These are phyloP conservation scores for Malania oleifera DNA, from an alignment of 164 flowering plant genomes.

Conservation along the genomic window DNA sequence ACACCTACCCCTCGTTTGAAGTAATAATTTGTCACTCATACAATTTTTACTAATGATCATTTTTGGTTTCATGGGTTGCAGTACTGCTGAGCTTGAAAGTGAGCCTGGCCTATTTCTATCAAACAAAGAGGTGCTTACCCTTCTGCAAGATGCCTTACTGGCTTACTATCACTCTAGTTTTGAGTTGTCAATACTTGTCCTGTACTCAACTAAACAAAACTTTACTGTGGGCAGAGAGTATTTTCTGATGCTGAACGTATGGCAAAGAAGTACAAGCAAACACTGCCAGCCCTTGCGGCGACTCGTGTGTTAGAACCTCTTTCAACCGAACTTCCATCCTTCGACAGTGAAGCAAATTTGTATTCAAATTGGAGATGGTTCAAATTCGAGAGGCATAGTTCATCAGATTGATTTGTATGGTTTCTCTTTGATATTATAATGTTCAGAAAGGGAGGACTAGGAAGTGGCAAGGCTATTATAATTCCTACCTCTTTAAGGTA, in stretches of 20 bases:
- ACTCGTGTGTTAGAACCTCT: constrained; percentile 32
- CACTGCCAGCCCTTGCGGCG: constrained; percentile 32
- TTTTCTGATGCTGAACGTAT: constrained; percentile 79
- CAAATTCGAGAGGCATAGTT: constrained; percentile 45
- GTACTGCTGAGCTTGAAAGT: constrained; percentile 84
- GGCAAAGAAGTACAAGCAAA: constrained; percentile 77
- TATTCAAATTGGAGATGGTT: constrained; percentile 93
- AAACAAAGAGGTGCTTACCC: constrained; percentile 61
- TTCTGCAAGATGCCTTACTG: too few relatives aligned
- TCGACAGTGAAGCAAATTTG: constrained; percentile 50
- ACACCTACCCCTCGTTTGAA: too few relatives aligned
- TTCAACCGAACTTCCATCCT: constrained; percentile 36
- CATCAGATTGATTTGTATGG: constrained; percentile 10
- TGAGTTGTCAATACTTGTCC: neutral
- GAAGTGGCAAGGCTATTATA: too few relatives aligned
- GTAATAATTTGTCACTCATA: too few relatives aligned
- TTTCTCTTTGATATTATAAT: neutral
- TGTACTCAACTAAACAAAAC: neutral
- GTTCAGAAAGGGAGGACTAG: too few relatives aligned
- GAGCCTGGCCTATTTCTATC: constrained; percentile 83
- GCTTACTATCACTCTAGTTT: too few relatives aligned
- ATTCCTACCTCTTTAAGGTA: too few relatives aligned
- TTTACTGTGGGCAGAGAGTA: constrained; percentile 47
- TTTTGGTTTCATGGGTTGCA: constrained; percentile 28
- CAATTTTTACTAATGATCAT: neutral